These are phyloP conservation scores for Flaveria linearis DNA, from an alignment of 129 eudicot species.

Conservation along the genomic window DNA sequence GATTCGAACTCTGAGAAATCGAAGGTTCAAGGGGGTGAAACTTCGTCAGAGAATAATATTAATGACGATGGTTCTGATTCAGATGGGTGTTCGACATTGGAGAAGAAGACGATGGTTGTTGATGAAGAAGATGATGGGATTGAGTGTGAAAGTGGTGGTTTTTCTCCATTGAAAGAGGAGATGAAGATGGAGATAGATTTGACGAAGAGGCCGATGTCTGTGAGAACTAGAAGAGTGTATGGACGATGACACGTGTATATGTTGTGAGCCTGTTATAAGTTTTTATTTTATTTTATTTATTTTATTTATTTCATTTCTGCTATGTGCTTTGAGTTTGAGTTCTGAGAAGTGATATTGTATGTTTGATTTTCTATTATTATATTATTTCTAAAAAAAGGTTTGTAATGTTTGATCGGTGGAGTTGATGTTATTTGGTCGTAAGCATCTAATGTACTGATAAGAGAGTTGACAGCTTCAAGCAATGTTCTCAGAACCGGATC, in stretches of 20 bases:
- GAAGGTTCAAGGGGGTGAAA: constrained; percentile 1
- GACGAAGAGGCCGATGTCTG: constrained; percentile 54
- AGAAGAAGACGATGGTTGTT: constrained; percentile 17
- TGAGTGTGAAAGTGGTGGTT: not conserved
- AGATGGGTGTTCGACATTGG: not conserved
- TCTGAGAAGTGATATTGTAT: not conserved
- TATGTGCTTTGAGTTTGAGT: not conserved
- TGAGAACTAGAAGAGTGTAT: constrained; percentile 54
- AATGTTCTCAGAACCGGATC: too few relatives aligned
- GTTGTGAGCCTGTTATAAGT: not conserved
- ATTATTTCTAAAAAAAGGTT: not conserved
- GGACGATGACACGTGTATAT: constrained; percentile 18
- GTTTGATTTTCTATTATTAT: not conserved
- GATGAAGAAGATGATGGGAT: constrained; percentile 53
- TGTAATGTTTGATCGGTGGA: not conserved
- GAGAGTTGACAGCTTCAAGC: too few relatives aligned
- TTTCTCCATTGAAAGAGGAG: constrained; percentile 1
- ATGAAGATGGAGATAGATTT: constrained; percentile 31
- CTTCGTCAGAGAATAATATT: not conserved
- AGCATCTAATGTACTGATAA: too few relatives aligned
- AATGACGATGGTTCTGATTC: not conserved
- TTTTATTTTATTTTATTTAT: not conserved
- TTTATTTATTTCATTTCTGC: not conserved
- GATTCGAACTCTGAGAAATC: constrained; percentile 11
- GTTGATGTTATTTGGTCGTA: not conserved